Conservation (phyloP, 2,329 filamentous ascomycete species). For the Alternaria sp. region DNA sequence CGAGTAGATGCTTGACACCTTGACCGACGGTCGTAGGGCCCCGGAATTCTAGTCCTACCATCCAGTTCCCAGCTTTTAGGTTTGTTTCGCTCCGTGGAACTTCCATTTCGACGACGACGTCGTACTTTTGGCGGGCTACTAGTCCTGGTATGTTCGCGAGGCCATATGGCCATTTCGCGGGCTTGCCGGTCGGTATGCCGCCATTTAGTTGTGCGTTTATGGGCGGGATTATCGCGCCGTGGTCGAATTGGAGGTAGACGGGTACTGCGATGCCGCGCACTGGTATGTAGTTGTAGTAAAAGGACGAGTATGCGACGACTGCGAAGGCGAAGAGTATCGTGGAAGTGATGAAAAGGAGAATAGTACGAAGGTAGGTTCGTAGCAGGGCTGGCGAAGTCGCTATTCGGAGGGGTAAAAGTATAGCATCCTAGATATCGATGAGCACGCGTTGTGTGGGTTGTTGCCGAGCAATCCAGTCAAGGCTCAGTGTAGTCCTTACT, state of each 20-base stretch:
- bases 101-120: conserved; percentile 76
- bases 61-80: conserved; percentile 85
- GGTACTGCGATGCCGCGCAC: conserved; percentile 68
- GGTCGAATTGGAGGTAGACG: conserved; percentile 72
- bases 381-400: conserved; percentile 69
- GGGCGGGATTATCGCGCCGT: conserved; percentile 16
- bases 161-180: conserved; percentile 60
- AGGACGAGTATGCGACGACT: conserved; percentile 68
- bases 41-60: conserved; percentile 81
- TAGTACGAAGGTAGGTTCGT: conserved; percentile 69
- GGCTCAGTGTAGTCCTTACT: conserved; percentile 23
- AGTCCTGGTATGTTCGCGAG: conserved; percentile 54
- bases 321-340: conserved; percentile 66
- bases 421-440: conserved; percentile 56
- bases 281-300: conserved; percentile 75
- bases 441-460: conserved; percentile 11
- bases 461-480: not conserved
- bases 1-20: conserved; percentile 32
- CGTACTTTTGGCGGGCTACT: conserved; percentile 78
- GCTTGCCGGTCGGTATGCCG: conserved; percentile 8
- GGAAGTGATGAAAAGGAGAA: conserved; percentile 63
- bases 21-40: conserved; percentile 28
- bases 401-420: conserved; percentile 63
- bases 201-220: conserved; percentile 16
- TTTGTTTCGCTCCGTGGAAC: conserved; percentile 83